Base-by-base conservation (phyloP, 768 basidiomycete genomes). In the Tricholoma sp. region DNA sequence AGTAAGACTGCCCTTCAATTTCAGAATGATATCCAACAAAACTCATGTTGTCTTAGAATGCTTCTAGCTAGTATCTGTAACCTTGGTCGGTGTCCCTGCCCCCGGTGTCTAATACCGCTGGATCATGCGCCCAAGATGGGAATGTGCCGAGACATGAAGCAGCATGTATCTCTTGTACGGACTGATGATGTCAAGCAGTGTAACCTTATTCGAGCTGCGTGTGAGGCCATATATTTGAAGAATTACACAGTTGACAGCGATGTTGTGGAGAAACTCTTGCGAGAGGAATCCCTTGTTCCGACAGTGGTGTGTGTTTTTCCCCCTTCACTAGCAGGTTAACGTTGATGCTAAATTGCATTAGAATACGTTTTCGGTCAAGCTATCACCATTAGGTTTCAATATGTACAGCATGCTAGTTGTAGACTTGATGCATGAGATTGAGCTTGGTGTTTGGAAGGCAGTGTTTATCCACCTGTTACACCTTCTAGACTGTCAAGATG, bases 401-500 rank as follows among this genome's bases (percentile, higher is more conserved):
- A 48, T 71, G 3, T 71, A 65, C 48, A 28, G 18, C 4, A 55
- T 72, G 44, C 57, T 72, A 0, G 67, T 69, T 0, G 64, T 69
- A 6, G 74, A 77, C 51, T 53, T 74, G 6, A 61, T 77, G 61
- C 75, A 76, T 52, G 74, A 76, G 55, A 59, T 73, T 51, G 71
- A 75, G 44, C 61, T 75, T 1, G 73, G 75, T 0, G 66, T 73
- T 1, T 76, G 72, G 70, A 76, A 75, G 45, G 61, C 63, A 24
- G 24, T 24, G 24, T 24, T 24, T 24, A 24, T 24, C 24, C 24
- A 76, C 41, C 65, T 76, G 0, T 65, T 75, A 6, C 66, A 68
- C 0, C 61, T 76, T 9, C 51, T 76, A n/a, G 47, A 71, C 57
- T 55, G 64, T 4, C 15, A 44, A 24, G 55, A 62, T 4, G 31